Evolutionary conservation across 495 filamentous ascomycete genomes (phyloP).

Genomic region (Podospora pseudopauciseta): DNA sequence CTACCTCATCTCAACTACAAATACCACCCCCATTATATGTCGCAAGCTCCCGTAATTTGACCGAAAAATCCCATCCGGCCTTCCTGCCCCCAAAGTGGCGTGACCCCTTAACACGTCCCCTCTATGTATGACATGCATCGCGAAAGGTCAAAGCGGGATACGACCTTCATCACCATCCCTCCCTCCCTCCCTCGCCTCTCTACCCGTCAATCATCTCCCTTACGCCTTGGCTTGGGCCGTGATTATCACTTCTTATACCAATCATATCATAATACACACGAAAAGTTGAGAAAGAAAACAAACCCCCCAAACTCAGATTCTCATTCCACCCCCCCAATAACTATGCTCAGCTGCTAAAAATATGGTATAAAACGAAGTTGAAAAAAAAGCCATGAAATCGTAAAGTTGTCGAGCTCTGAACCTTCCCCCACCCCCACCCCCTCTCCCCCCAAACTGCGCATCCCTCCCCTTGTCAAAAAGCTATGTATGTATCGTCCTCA

Average conservation of each 20-base stretch:
- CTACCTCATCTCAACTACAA: neutral
- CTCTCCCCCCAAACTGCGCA: neutral
- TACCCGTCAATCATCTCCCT: neutral
- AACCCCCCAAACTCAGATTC: neutral
- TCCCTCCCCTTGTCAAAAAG: neutral
- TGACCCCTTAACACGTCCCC: neutral
- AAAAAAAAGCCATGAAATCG: slow-evolving; percentile 1
- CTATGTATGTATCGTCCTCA: neutral
- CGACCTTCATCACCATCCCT: slow-evolving; percentile 4
- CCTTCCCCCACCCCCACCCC: no score
- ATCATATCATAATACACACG: neutral
- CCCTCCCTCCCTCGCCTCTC: neutral
- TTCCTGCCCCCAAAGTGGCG: neutral
- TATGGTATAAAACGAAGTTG: neutral
- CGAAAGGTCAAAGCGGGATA: slow-evolving; percentile 9
- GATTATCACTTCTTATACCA: neutral
- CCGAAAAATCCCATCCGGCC: neutral
- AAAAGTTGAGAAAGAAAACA: neutral
- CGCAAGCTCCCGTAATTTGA: neutral
- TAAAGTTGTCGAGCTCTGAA: neutral
- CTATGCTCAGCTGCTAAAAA: neutral
- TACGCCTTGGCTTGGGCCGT: neutral
- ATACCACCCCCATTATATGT: neutral
- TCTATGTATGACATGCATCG: slow-evolving; percentile 5
- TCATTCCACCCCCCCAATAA: neutral